Evolutionary conservation across 352 stramenopile species (phyloP).

Genomic region (Pythium sukuiense): DNA sequence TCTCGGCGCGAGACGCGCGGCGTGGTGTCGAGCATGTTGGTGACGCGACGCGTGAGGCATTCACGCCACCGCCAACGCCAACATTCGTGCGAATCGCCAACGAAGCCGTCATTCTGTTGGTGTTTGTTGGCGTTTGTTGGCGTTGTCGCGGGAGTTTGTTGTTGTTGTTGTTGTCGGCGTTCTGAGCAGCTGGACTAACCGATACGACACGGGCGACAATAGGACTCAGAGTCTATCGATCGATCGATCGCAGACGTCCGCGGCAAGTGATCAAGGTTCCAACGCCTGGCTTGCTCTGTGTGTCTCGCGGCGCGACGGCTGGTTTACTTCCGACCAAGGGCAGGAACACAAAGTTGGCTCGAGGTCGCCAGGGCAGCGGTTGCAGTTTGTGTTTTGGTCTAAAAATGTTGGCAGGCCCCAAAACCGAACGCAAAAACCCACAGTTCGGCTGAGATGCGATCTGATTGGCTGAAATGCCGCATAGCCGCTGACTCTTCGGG

Average conservation of each 20-base stretch:
- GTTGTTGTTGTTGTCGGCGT: not conserved
- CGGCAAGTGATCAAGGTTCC: conserved; percentile 4
- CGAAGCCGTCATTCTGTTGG: not conserved
- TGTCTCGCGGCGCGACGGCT: conserved; percentile 1
- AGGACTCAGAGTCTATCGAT: not conserved
- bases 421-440: not conserved
- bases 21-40: conserved; percentile 13
- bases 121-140: not conserved
- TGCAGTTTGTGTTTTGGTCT: not conserved
- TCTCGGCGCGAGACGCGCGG: not conserved
- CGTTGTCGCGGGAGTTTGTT: conserved; percentile 1
- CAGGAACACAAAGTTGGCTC: not conserved
- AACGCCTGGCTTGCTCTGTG: conserved; percentile 2
- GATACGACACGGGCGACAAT: not conserved
- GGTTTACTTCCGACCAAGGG: not conserved
- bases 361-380: not conserved
- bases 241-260: not conserved
- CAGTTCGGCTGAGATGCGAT: not conserved
- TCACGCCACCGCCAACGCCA: conserved; percentile 7
- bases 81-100: conserved; percentile 1
- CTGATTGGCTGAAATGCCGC: conserved; percentile 18
- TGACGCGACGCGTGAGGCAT: conserved; percentile 6
- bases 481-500: conserved; percentile 24
- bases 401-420: conserved; percentile 4
- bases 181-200: not conserved